phyloP scores from a whole-genome alignment of 176 grass and related monocot species.

The Leersia perrieri region DNA sequence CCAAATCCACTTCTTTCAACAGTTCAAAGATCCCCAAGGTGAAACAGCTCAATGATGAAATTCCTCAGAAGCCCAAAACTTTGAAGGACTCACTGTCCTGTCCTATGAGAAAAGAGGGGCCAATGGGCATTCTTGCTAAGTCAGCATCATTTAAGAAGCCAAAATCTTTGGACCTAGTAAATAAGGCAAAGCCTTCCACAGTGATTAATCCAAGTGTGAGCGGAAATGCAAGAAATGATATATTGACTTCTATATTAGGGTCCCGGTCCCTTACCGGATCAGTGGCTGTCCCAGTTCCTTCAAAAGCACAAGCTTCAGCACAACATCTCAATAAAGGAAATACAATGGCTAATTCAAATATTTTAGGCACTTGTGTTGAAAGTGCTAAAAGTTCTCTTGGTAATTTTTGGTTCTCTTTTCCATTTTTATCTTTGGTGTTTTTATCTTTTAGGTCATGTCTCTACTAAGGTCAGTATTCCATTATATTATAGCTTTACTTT shows the following conservation, averaged over 20 bases:
- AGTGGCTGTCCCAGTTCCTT: slow-evolving; percentile 36
- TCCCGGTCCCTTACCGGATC: slow-evolving; percentile 32
- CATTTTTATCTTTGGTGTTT: not conserved
- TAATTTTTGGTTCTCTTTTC: slow-evolving; percentile 22
- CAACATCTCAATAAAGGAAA: slow-evolving; percentile 37
- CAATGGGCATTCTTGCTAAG: slow-evolving; percentile 48
- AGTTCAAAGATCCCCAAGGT: slow-evolving; percentile 87
- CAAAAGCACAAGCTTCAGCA: slow-evolving; percentile 43
- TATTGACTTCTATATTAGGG: slow-evolving; percentile 59
- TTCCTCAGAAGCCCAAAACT: slow-evolving; percentile 61
- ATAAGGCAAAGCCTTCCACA: slow-evolving; percentile 48
- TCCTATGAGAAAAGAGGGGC: slow-evolving; percentile 52
- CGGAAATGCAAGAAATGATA: slow-evolving; percentile 40
- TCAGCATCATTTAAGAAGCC: slow-evolving; percentile 66
- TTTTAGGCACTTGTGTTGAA: slow-evolving; percentile 36
- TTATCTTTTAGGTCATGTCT: not conserved
- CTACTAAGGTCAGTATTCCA: not conserved
- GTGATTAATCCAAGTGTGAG: slow-evolving; percentile 32
- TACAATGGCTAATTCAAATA: slow-evolving; percentile 33
- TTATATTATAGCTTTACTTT: slow-evolving; percentile 29
- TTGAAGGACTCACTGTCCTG: slow-evolving; percentile 50
- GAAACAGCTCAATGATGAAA: slow-evolving; percentile 71
- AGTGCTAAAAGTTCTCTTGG: slow-evolving; percentile 41
- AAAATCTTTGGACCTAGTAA: slow-evolving; percentile 42
- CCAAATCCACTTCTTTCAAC: slow-evolving; percentile 80